These are phyloP conservation scores for Populus hybrid DNA, from an alignment of 441 rosid genomes.

Conservation along the genomic window DNA sequence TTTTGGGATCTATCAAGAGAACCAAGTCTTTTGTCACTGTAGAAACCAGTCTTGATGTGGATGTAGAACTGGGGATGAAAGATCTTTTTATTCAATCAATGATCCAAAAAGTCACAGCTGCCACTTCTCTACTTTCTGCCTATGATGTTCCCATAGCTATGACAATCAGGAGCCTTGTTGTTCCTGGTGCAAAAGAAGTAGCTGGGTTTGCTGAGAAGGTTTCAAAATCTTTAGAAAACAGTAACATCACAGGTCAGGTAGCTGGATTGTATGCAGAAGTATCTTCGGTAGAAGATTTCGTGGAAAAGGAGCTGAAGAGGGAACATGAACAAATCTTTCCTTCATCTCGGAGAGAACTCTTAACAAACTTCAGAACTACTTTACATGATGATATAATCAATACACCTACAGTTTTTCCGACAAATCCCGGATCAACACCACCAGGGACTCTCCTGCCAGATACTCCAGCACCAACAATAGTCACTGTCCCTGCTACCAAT, in stretches of 20 bases:
- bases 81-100: constrained; percentile 29
- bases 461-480: too few species aligned
- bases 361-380: too few species aligned
- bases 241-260: constrained; percentile 14
- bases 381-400: too few species aligned
- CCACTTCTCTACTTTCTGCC: constrained; percentile 25
- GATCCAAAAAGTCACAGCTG: constrained; percentile 21
- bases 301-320: constrained; percentile 7
- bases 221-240: constrained; percentile 21
- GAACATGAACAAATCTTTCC: not conserved
- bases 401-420: too few species aligned
- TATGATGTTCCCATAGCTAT: constrained; percentile 27
- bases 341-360: too few species aligned
- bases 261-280: constrained; percentile 31
- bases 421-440: too few species aligned
- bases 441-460: too few species aligned
- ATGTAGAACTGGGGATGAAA: constrained; percentile 17
- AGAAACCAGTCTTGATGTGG: constrained; percentile 23
- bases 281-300: constrained; percentile 22
- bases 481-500: too few species aligned
- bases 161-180: constrained; percentile 19
- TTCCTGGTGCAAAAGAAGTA: constrained; percentile 27
- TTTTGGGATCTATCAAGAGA: constrained; percentile 33
- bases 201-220: constrained; percentile 23
- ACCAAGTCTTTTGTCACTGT: constrained; percentile 28